Conservation (phyloP, 2,329 filamentous ascomycete genomes). For the Chaetomium sp. region DNA sequence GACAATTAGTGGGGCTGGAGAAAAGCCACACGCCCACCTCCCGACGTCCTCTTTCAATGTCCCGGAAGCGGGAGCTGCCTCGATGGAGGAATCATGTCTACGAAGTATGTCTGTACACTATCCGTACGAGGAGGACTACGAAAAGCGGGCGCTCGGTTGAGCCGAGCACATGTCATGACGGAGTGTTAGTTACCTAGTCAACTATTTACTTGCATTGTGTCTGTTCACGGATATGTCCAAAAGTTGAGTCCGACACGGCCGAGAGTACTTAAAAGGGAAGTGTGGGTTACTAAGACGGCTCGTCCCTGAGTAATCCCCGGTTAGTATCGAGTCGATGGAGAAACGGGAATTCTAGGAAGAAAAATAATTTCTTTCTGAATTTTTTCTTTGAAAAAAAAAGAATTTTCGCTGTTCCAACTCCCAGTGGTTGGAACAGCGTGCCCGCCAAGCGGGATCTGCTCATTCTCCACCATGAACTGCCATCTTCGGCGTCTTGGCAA, state of each 20-base stretch:
- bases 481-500: too few species aligned
- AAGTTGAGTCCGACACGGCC: too few species aligned
- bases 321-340: background rate
- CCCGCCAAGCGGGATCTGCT: too few species aligned
- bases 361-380: too few species aligned
- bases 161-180: too few species aligned
- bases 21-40: background rate
- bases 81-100: background rate
- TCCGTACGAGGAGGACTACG: too few species aligned
- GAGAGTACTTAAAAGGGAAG: background rate
- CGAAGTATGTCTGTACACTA: too few species aligned
- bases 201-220: too few species aligned
- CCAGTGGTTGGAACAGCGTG: background rate
- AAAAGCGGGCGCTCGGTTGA: too few species aligned
- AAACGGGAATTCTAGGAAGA: background rate
- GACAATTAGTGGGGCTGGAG: background rate
- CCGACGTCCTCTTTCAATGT: background rate
- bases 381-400: background rate
- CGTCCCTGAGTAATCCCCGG: background rate
- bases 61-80: background rate
- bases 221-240: too few species aligned
- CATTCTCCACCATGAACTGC: too few species aligned
- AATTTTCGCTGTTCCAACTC: background rate
- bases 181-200: too few species aligned
- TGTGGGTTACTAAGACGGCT: background rate